Evolutionary conservation across 2,329 filamentous ascomycete species (phyloP).

Genomic region (Aspergillus japonicus): DNA sequence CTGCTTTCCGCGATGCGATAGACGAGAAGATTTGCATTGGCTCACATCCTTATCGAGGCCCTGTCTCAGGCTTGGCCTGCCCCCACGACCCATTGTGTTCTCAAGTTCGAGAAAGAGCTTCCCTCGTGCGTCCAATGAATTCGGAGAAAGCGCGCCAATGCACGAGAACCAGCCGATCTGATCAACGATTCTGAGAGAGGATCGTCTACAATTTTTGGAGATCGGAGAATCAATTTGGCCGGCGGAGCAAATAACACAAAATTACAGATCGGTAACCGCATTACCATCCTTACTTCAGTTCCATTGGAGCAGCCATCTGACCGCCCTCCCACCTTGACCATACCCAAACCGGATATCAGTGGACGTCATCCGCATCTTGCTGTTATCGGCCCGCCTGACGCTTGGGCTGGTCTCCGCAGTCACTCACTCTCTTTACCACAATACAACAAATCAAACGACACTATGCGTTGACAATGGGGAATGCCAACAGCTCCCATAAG

Average conservation of each 20-base stretch:
- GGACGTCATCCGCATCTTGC: background rate
- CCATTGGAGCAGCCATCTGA: background rate
- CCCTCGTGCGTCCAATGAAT: background rate
- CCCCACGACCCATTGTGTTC: slow-evolving; percentile 42
- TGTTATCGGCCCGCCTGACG: slow-evolving; percentile 6
- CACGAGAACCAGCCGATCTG: background rate
- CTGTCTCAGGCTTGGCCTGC: slow-evolving; percentile 51
- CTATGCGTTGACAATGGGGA: slow-evolving; percentile 58
- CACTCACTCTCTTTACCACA: background rate
- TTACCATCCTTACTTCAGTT: background rate
- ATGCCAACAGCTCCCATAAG: slow-evolving; percentile 62
- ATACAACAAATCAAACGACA: slow-evolving; percentile 9
- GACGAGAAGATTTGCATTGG: background rate
- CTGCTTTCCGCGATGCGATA: background rate
- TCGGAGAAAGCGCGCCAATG: background rate
- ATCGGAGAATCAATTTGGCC: slow-evolving; percentile 18
- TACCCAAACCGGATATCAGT: background rate
- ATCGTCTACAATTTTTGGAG: slow-evolving; percentile 22
- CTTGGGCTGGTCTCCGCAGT: background rate
- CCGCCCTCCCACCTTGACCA: background rate
- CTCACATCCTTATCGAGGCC: slow-evolving; percentile 63
- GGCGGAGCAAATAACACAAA: background rate
- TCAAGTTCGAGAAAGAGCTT: background rate
- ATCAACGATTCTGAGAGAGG: background rate
- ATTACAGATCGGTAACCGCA: background rate